Conservation (phyloP, 495 filamentous ascomycete species). For the Trichoderma gamsii region DNA sequence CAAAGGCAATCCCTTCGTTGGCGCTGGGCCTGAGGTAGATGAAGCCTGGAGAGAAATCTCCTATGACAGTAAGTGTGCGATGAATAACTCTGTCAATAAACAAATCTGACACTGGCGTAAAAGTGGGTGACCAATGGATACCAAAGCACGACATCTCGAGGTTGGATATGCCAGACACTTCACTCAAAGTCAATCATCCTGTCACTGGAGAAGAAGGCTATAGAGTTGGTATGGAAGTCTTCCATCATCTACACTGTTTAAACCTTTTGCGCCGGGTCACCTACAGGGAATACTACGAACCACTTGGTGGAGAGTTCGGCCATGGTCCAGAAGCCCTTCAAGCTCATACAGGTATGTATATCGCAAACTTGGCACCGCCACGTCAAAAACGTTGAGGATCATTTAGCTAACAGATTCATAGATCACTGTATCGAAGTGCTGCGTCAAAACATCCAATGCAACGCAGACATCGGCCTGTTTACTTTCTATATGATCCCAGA, state of each 20-base stretch:
- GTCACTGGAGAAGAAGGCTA: slow-evolving; percentile 1
- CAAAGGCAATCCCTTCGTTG: not conserved
- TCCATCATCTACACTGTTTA: not conserved
- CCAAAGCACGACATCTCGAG: not conserved
- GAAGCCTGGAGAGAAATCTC: not conserved
- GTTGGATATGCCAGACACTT: slow-evolving; percentile 1
- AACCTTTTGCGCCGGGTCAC: not conserved
- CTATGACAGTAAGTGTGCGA: not conserved
- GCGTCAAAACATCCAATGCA: not conserved
- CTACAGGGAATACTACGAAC: not conserved
- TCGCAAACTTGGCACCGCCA: not conserved
- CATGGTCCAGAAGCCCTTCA: not conserved
- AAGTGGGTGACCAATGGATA: slow-evolving; percentile 8
- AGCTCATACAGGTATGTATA: not conserved
- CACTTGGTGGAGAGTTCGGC: slow-evolving; percentile 1
- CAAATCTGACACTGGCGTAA: not conserved
- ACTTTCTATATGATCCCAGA: slow-evolving; percentile 3
- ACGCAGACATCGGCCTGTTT: not conserved
- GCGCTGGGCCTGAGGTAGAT: not conserved
- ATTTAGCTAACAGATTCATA: not conserved
- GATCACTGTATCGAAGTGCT: not conserved
- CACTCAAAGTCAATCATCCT: not conserved
- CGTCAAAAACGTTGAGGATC: not conserved
- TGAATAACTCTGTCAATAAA: not conserved
- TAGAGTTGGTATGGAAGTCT: slow-evolving; percentile 7